Conservation (phyloP, 768 basidiomycete species). For the Hirschioporus abietinus region DNA sequence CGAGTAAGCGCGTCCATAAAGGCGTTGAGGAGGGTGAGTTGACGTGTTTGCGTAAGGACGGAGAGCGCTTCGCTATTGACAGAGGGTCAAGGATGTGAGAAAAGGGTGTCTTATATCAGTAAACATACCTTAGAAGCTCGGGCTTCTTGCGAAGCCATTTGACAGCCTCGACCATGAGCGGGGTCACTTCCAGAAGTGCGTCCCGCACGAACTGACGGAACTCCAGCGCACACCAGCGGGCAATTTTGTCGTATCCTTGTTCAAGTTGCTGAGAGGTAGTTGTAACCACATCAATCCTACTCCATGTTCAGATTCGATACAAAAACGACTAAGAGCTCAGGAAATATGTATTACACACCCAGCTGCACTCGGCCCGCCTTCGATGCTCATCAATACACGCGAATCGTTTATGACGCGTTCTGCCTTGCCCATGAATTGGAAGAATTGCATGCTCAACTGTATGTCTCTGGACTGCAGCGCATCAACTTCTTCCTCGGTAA, state of each 20-base stretch:
- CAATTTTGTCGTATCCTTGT: constrained; percentile 84
- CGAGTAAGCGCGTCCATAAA: constrained; percentile 87
- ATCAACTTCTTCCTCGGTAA: constrained; percentile 65
- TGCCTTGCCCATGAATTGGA: constrained; percentile 82
- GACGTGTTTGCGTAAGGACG: constrained; percentile 75
- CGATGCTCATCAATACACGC: constrained; percentile 79
- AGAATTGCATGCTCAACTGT: constrained; percentile 68
- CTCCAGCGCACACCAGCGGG: constrained; percentile 80
- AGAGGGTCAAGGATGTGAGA: constrained; percentile 18
- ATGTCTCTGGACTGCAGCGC: constrained; percentile 76
- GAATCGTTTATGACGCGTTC: constrained; percentile 82
- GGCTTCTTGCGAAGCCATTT: constrained; percentile 69
- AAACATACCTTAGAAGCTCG: constrained; percentile 65
- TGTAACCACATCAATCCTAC: constrained; percentile 84
- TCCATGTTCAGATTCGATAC: background rate
- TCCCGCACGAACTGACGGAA: constrained; percentile 77
- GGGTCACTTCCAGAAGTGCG: constrained; percentile 61
- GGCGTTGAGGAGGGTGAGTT: constrained; percentile 68
- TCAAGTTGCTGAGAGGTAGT: constrained; percentile 79
- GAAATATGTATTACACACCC: constrained; percentile 43
- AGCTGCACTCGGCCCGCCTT: constrained; percentile 70
- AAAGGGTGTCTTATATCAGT: background rate
- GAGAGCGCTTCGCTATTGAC: constrained; percentile 62
- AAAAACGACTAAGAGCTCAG: background rate
- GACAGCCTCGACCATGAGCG: constrained; percentile 66